These are phyloP conservation scores for Erysimum cheiri DNA, from an alignment of 441 rosid genomes.

Conservation along the genomic window DNA sequence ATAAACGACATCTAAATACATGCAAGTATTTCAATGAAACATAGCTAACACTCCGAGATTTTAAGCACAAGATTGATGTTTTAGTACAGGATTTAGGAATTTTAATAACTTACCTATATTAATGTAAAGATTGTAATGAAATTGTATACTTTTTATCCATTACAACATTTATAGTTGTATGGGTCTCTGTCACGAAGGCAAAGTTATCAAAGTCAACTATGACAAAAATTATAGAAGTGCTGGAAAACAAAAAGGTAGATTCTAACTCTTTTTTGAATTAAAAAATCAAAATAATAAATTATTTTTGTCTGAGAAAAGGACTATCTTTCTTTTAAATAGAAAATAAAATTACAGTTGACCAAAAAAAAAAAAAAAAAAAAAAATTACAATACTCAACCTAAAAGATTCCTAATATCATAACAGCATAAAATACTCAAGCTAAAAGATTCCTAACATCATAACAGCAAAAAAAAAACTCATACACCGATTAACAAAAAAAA, in stretches of 20 bases:
- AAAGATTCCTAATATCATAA: not conserved
- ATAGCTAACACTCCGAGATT: not conserved
- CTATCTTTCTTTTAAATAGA: not conserved
- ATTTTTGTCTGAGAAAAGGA: not conserved
- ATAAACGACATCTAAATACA: not conserved
- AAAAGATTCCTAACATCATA: not conserved
- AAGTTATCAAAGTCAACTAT: constrained; percentile 37
- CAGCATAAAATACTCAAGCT: no score
- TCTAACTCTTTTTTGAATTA: not conserved
- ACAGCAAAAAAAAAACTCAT: no score
- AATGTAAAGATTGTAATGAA: no score
- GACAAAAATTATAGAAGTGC: constrained; percentile 21
- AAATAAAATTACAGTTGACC: not conserved
- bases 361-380: no score
- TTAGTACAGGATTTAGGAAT: not conserved
- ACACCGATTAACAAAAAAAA: not conserved
- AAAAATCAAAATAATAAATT: no score
- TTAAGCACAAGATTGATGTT: not conserved
- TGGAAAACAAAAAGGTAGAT: constrained; percentile 34
- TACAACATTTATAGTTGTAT: not conserved
- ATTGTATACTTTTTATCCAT: not conserved
- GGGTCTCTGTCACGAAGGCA: constrained; percentile 32
- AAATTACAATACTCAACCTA: not conserved
- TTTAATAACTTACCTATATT: not conserved
- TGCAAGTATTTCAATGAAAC: not conserved